These are phyloP conservation scores for Podospora pseudopauciseta DNA, from an alignment of 495 filamentous ascomycete species.

Conservation along the genomic window DNA sequence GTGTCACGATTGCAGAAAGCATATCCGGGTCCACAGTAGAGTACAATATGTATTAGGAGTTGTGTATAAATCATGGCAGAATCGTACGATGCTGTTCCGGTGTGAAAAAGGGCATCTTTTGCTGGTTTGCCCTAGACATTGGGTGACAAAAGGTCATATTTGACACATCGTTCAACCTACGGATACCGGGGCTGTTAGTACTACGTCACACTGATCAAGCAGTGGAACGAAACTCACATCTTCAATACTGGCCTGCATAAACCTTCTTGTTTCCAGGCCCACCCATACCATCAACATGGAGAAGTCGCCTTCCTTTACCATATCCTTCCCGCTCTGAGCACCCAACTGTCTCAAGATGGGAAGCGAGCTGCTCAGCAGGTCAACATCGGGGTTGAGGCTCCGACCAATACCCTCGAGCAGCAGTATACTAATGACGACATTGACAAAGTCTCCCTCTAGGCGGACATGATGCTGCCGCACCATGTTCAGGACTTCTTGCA, in stretches of 20 bases:
- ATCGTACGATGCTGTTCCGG: too few species aligned
- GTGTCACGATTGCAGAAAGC: not conserved
- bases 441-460: conserved; percentile 96
- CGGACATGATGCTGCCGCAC: conserved; percentile 90
- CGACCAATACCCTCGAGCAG: conserved; percentile 93
- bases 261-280: conserved; percentile 80
- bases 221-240: conserved; percentile 55
- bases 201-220: not conserved
- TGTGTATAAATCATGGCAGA: too few species aligned
- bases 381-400: conserved; percentile 77
- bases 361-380: conserved; percentile 80
- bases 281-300: conserved; percentile 96
- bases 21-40: not conserved
- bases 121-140: conserved; percentile 54
- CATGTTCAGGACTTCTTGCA: conserved; percentile 88
- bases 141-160: conserved; percentile 76
- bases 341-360: conserved; percentile 90
- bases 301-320: conserved; percentile 70
- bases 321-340: conserved; percentile 64
- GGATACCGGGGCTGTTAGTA: conserved; percentile 23
- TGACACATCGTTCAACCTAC: conserved; percentile 71
- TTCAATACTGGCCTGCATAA: conserved; percentile 83
- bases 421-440: conserved; percentile 93
- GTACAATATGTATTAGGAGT: too few species aligned
- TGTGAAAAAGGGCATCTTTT: too few species aligned